Evolutionary conservation across 208 protist genomes (phyloP), one percentile per base, ranked within the genome.

Genomic region (Leishmania arabica): DNA sequence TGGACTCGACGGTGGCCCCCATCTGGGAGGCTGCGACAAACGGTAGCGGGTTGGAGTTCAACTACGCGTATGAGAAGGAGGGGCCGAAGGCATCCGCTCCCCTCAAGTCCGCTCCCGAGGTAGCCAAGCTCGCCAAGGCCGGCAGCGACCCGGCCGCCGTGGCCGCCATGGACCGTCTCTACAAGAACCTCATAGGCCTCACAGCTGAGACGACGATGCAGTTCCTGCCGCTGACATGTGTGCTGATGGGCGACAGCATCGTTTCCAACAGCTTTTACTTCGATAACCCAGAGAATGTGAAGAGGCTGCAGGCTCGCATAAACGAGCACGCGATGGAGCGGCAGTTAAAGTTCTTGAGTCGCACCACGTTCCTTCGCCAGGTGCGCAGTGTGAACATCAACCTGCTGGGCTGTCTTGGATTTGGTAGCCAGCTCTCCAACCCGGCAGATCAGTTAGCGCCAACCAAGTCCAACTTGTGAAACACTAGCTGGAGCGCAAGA

Each of bases 241-340:
- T 93, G 53, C 53, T 95, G 31, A 87, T 89, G 64, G 92, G 92
- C 27, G 90, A 95, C 84, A 95, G 91, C 51, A 83, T 94, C 51
- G 86, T 90, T n/a, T 53, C 88, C 49, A 93, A 95, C 77, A 56
- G 60, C 51, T 91, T 91, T 65, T 95, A 92, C 77, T 95, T 91
- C 60, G 82, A 93, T 17, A 78, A 87, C 42, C 75, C 87, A 15
- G 69, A 77, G 31, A 83, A 85, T 13, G 37, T 92, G 40, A 78
- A 84, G 73, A 66, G 56, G 58, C 62, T 91, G 78, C 68, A 77
- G 72, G 60, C 71, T 13, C 84, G 84, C 27, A 77, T 92, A 77
- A 64, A 90, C 47, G 72, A 87, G 81, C 92, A 95, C 83, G 74
- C 90, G n/a, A 94, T 93, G 90, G 90, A 95, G 82, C 80, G 80